A percentile compares a stretch with the other conserved stretches of the same genome.
phyloP scores from a whole-genome alignment of 768 basidiomycete species.

The Mycena kentingensis region DNA sequence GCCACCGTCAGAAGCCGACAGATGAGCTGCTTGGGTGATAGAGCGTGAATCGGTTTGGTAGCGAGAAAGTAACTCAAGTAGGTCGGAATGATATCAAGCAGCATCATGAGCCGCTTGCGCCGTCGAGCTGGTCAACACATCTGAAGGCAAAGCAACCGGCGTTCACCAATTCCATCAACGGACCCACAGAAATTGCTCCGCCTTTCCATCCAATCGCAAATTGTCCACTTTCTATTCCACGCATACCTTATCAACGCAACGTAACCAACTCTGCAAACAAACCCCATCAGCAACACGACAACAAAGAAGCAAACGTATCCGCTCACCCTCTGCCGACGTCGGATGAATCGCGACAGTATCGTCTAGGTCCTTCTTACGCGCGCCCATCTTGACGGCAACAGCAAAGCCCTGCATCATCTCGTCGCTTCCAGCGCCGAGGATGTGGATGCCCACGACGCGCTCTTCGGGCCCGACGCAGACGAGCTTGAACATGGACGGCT shows the following conservation, averaged over 20 bases:
- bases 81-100: too few species aligned
- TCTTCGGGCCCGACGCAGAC: slow-evolving; percentile 86
- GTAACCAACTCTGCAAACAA: slow-evolving; percentile 55
- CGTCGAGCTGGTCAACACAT: too few species aligned
- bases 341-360: slow-evolving; percentile 93
- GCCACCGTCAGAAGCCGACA: too few species aligned
- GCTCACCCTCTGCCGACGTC: slow-evolving; percentile 77
- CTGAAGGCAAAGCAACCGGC: too few species aligned
- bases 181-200: not conserved
- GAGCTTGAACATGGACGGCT: slow-evolving; percentile 93
- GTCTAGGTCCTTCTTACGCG: slow-evolving; percentile 80
- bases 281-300: not conserved
- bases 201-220: slow-evolving; percentile 36
- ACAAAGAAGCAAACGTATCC: not conserved
- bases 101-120: too few species aligned
- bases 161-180: too few species aligned
- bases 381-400: slow-evolving; percentile 98
- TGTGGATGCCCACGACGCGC: slow-evolving; percentile 93
- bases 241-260: slow-evolving; percentile 39
- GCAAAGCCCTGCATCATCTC: slow-evolving; percentile 95
- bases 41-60: too few species aligned
- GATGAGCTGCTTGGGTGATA: too few species aligned
- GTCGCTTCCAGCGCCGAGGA: slow-evolving; percentile 90
- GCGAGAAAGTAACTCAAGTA: too few species aligned
- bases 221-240: slow-evolving; percentile 33